Evolutionary conservation across 768 basidiomycete genomes (phyloP).

Genomic region (Trametes cubensis): DNA sequence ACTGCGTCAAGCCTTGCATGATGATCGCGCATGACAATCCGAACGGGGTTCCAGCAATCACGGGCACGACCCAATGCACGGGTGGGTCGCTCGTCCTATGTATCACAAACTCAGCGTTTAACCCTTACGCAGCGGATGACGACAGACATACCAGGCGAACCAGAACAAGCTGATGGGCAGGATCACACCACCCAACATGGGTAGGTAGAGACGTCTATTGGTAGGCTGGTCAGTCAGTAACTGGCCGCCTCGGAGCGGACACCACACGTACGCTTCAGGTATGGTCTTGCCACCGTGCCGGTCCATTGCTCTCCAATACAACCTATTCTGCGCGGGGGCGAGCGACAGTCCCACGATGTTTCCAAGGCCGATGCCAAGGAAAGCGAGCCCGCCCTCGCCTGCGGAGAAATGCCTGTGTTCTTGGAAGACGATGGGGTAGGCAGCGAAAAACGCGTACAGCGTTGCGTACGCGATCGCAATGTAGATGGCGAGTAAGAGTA

Average conservation of each 20-base stretch:
- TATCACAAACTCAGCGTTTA: slow-evolving; percentile 10
- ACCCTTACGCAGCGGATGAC: not conserved
- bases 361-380: slow-evolving; percentile 65
- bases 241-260: no score
- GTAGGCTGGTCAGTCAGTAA: not conserved
- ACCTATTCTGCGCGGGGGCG: slow-evolving; percentile 55
- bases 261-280: slow-evolving; percentile 62
- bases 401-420: slow-evolving; percentile 53
- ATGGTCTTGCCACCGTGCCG: slow-evolving; percentile 53
- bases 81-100: slow-evolving; percentile 52
- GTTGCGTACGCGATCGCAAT: slow-evolving; percentile 63
- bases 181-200: slow-evolving; percentile 54
- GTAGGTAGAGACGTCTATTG: slow-evolving; percentile 58
- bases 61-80: slow-evolving; percentile 68
- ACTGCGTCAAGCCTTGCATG: slow-evolving; percentile 64
- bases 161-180: slow-evolving; percentile 64
- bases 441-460: slow-evolving; percentile 66
- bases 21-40: slow-evolving; percentile 67
- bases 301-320: slow-evolving; percentile 55
- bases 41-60: slow-evolving; percentile 68
- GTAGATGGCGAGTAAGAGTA: slow-evolving; percentile 58
- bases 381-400: slow-evolving; percentile 61
- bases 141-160: slow-evolving; percentile 61
- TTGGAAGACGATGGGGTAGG: slow-evolving; percentile 62
- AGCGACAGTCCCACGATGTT: slow-evolving; percentile 52